These are phyloP conservation scores for Coemansia sp. DNA, from an alignment of 192 early-diverging fungal species.

Conservation along the genomic window DNA sequence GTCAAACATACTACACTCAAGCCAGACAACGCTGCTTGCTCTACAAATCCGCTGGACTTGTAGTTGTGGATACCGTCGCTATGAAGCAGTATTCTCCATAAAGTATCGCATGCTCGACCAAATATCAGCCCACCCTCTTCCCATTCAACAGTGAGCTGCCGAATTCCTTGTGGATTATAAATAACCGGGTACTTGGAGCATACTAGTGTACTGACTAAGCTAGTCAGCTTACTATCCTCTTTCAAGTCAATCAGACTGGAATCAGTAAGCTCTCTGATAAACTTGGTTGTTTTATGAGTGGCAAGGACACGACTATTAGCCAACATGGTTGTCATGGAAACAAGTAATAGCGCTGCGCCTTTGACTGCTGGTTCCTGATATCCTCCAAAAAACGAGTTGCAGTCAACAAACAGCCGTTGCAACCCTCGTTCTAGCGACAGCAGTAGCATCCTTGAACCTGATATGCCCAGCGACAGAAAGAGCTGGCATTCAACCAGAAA, in stretches of 20 bases:
- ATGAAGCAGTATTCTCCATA: constrained; percentile 23
- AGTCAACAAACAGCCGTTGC: constrained; percentile 25
- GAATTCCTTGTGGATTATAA: constrained; percentile 2
- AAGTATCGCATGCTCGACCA: constrained; percentile 26
- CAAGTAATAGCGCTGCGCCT: constrained; percentile 17
- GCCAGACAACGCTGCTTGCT: constrained; percentile 25
- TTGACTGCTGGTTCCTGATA: constrained; percentile 29
- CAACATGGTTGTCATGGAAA: constrained; percentile 33
- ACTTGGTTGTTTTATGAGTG: constrained; percentile 8
- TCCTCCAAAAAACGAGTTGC: constrained; percentile 14
- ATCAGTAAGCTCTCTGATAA: constrained; percentile 12
- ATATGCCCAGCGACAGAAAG: constrained; percentile 36
- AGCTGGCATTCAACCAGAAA: constrained; percentile 39
- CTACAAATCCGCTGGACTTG: constrained; percentile 12
- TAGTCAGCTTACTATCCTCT: not conserved
- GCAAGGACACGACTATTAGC: constrained; percentile 15
- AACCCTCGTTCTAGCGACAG: constrained; percentile 24
- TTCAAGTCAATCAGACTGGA: constrained; percentile 13
- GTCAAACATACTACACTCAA: constrained; percentile 25
- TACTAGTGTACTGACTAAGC: not conserved
- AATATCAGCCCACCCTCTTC: constrained; percentile 32
- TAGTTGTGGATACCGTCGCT: not conserved
- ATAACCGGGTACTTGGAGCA: constrained; percentile 28
- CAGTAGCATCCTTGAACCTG: constrained; percentile 35
- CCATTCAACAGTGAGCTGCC: constrained; percentile 19